These are phyloP conservation scores for Pseudohyphozyma bogoriensis DNA, from an alignment of 768 basidiomycete species.

Conservation along the genomic window DNA sequence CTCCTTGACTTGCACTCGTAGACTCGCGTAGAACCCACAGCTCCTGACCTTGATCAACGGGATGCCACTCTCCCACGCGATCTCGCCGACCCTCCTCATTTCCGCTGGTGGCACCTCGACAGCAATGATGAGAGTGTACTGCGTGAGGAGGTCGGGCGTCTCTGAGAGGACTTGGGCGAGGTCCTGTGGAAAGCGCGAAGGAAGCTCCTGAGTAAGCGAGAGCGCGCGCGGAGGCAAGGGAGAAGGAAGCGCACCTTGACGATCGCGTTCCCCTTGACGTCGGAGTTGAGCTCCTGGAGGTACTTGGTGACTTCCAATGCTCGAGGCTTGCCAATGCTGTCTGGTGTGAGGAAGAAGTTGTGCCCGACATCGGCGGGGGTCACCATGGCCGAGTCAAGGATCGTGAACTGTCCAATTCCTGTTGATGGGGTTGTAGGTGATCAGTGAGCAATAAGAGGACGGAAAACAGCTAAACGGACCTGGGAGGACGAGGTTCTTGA, in stretches of 20 bases:
- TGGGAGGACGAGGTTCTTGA: slow-evolving; percentile 95
- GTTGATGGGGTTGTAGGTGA: neutral
- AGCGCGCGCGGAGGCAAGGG: neutral
- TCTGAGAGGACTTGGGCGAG: slow-evolving; percentile 53
- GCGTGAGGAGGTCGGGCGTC: slow-evolving; percentile 44
- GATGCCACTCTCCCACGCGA: slow-evolving; percentile 37
- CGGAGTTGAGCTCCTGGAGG: slow-evolving; percentile 76
- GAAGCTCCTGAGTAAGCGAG: neutral
- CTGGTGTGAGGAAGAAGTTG: slow-evolving; percentile 83
- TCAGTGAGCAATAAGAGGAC: neutral
- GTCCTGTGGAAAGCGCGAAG: slow-evolving; percentile 32
- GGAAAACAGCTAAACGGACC: slow-evolving; percentile 39
- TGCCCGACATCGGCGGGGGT: slow-evolving; percentile 74
- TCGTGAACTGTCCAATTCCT: slow-evolving; percentile 86
- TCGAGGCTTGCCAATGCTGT: slow-evolving; percentile 68
- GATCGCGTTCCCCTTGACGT: slow-evolving; percentile 62
- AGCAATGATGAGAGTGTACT: slow-evolving; percentile 70
- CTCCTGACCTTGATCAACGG: slow-evolving; percentile 70
- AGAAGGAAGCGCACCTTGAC: slow-evolving; percentile 38
- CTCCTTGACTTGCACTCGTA: slow-evolving; percentile 80
- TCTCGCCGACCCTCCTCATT: slow-evolving; percentile 46
- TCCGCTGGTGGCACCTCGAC: slow-evolving; percentile 63
- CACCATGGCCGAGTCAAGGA: slow-evolving; percentile 59
- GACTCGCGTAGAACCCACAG: slow-evolving; percentile 80
- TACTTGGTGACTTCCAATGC: slow-evolving; percentile 68